phyloP scores from a whole-genome alignment of 2,329 filamentous ascomycete species.

The Fusarium secorum region DNA sequence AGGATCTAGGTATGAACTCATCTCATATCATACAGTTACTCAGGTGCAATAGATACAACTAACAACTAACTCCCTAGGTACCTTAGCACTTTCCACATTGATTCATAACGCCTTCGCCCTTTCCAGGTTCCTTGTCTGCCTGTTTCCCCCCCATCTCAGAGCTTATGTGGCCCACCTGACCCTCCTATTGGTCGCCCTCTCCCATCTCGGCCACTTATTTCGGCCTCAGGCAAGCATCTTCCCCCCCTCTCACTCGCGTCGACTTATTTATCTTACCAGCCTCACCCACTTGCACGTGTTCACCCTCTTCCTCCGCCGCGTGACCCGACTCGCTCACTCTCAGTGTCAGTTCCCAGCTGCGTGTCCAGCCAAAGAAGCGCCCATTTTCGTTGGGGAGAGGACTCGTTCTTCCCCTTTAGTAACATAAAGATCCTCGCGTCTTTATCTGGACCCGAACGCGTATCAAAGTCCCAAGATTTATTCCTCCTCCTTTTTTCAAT shows the following conservation, averaged over 20 bases:
- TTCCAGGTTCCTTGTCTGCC: constrained; percentile 3
- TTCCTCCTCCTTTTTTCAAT: constrained; percentile 6
- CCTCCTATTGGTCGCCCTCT: constrained; percentile 30
- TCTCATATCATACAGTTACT: not conserved
- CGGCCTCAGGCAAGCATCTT: constrained; percentile 37
- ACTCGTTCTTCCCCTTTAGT: constrained; percentile 35
- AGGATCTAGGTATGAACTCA: not conserved
- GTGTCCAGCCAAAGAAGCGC: constrained; percentile 18
- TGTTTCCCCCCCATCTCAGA: constrained; percentile 22
- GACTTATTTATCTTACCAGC: constrained; percentile 48
- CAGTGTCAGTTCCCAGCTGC: constrained; percentile 31
- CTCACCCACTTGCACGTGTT: constrained; percentile 53
- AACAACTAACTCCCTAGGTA: not conserved
- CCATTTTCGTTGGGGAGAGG: constrained; percentile 1
- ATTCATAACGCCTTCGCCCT: constrained; percentile 12
- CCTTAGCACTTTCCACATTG: constrained; percentile 16
- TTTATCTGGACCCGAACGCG: constrained; percentile 23
- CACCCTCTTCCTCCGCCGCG: constrained; percentile 49
- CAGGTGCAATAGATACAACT: not conserved
- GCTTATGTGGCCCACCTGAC: constrained; percentile 34
- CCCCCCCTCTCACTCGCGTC: constrained; percentile 25
- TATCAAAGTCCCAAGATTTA: constrained; percentile 14
- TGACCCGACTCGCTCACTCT: constrained; percentile 47
- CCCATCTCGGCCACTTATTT: constrained; percentile 7
- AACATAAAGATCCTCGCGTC: constrained; percentile 42